Evolutionary conservation across 73 alveolate genomes (phyloP), one percentile per base, ranked within the genome.

Genomic region (Durusdinium trenchii): DNA sequence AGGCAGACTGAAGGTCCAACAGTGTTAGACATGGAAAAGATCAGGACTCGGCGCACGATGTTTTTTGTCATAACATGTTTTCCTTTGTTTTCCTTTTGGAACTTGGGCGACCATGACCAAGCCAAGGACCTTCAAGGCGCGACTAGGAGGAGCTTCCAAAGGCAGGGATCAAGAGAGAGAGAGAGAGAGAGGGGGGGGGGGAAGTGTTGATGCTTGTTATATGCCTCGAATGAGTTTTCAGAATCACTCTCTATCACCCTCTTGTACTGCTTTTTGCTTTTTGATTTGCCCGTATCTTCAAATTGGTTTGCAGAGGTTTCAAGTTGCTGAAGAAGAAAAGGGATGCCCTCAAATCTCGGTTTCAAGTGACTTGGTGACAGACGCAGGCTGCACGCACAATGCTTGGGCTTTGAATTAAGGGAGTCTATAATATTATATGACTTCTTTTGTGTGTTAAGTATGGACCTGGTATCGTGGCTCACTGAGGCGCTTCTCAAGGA

Each of bases 251-350:
- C n/a, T n/a, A n/a, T n/a, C n/a, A n/a, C n/a, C n/a, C n/a, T n/a
- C n/a, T 45, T 75, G 1, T 38, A 40, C 38, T 18, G 91, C 64
- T 79, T 32, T 32, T 28, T 7, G 62, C 18, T 16, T 1, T 20
- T 16, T 16, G 42, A 45, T 30, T 32, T 2, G 28, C 7, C n/a
- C 4, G 51, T 14, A 32, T 28, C 38, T 62, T 38, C 43, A 85
- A 4, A 3, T 5, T 6, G n/a, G 32, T 32, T 45, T 10, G 12
- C 99, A 99, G 99, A 99, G 99, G 99, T 40, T 99, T 99, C 84
- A 99, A 99, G 95, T 98, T 99, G 75, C 99, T 99, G 93, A 99
- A 99, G 98, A 99, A 99, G 99, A 99, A 99, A 98, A 99, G 99
- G 1, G 99, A 99, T 99, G 99, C 99, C 62, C 99, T 99, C 73